Conservation (phyloP, 2,329 filamentous ascomycete genomes). For the Alternaria gansuensis region DNA sequence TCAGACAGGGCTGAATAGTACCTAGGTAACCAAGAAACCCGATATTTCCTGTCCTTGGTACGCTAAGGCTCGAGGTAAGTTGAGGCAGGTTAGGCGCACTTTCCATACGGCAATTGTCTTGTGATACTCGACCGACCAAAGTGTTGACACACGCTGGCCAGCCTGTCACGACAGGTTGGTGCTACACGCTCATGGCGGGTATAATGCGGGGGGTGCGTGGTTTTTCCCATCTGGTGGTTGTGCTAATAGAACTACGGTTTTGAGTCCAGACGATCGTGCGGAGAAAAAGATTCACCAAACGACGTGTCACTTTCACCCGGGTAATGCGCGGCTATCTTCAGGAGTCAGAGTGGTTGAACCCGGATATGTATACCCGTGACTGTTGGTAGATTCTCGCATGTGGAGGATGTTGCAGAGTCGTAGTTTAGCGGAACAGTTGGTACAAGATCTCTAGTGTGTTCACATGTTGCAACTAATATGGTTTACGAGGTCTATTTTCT, state of each 20-base stretch:
- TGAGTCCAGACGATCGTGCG: neutral
- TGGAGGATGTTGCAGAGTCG: neutral
- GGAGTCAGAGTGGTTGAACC: neutral
- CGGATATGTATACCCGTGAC: neutral
- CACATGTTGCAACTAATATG: neutral
- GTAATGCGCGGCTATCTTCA: neutral
- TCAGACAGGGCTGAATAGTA: conserved; percentile 1
- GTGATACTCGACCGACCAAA: neutral
- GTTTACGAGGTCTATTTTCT: neutral
- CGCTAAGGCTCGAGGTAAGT: neutral
- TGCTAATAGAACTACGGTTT: neutral
- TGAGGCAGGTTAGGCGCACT: neutral
- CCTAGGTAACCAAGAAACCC: neutral
- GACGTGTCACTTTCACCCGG: neutral
- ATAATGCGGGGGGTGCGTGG: neutral
- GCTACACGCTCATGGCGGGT: neutral
- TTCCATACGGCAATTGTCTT: neutral
- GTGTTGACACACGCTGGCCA: neutral
- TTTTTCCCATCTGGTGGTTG: neutral
- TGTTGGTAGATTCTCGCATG: neutral
- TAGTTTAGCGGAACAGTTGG: too few species aligned
- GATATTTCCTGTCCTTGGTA: neutral
- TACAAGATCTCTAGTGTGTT: neutral
- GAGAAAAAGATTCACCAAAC: neutral
- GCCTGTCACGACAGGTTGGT: neutral